Evolutionary conservation across 805 yeast genomes (phyloP).

Genomic region (Starmerella bombicola): DNA sequence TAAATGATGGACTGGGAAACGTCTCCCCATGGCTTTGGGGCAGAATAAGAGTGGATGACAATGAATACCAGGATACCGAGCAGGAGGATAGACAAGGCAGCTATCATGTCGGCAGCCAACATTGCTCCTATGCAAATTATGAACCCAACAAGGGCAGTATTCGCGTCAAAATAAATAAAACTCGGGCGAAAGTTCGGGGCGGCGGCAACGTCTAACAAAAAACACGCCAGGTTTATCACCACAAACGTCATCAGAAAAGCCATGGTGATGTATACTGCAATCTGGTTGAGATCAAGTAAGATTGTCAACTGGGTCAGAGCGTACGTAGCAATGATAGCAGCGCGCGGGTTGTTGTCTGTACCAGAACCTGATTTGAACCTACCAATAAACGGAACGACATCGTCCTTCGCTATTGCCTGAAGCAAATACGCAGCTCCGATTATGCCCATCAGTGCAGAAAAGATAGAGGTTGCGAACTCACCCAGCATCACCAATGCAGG

Average conservation of each 20-base stretch:
- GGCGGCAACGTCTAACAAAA: conserved; percentile 69
- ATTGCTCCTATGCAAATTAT: conserved; percentile 62
- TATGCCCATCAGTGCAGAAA: conserved; percentile 88
- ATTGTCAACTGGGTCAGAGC: conserved; percentile 69
- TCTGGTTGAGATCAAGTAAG: conserved; percentile 81
- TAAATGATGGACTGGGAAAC: conserved; percentile 90
- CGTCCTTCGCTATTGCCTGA: conserved; percentile 83
- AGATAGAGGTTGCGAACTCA: conserved; percentile 82
- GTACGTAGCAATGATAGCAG: conserved; percentile 67
- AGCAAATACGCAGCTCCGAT: conserved; percentile 89
- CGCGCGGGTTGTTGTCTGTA: conserved; percentile 43
- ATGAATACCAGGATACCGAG: conserved; percentile 55
- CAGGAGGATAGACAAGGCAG: conserved; percentile 65
- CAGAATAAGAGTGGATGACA: conserved; percentile 76
- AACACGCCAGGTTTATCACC: conserved; percentile 88
- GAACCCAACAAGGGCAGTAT: conserved; percentile 72
- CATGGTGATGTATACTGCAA: conserved; percentile 93
- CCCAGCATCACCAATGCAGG: conserved; percentile 65
- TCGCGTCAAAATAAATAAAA: conserved; percentile 69
- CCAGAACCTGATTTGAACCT: conserved; percentile 42
- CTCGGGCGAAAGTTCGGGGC: conserved; percentile 99
- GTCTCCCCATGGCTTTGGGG: conserved; percentile 97
- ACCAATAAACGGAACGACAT: conserved; percentile 67
- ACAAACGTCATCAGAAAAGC: conserved; percentile 93
- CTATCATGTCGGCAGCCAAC: conserved; percentile 87